These are phyloP conservation scores for Kodamaea hsintzibuensis DNA, from an alignment of 805 yeast species.

Conservation along the genomic window DNA sequence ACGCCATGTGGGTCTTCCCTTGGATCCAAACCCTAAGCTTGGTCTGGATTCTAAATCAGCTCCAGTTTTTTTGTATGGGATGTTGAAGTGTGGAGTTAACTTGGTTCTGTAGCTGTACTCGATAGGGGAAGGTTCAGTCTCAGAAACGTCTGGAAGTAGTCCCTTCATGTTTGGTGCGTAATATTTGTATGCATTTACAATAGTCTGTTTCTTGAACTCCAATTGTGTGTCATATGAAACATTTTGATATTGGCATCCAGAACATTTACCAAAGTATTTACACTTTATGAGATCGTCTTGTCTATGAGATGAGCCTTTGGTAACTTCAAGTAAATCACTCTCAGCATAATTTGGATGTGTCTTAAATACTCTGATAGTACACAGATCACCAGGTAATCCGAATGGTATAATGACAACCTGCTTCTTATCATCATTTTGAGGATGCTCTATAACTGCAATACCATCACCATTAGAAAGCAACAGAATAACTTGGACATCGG, in stretches of 20 bases:
- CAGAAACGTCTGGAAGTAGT: conserved; percentile 58
- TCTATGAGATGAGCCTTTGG: conserved; percentile 31
- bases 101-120: conserved; percentile 83
- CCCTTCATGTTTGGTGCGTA: conserved; percentile 60
- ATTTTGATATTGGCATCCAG: conserved; percentile 93
- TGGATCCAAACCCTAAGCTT: conserved; percentile 84
- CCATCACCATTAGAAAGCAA: conserved; percentile 88
- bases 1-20: conserved; percentile 78
- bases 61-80: conserved; percentile 54
- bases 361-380: conserved; percentile 68
- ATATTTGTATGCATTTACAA: conserved; percentile 76
- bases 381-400: conserved; percentile 83
- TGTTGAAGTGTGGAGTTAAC: conserved; percentile 91
- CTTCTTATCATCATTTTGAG: conserved; percentile 41
- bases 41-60: conserved; percentile 47
- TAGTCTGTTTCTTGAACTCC: conserved; percentile 67
- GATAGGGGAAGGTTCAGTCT: conserved; percentile 75
- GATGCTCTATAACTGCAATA: conserved; percentile 65
- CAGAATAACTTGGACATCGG: conserved; percentile 55
- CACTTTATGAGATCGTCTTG: conserved; percentile 68
- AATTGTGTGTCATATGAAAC: conserved; percentile 74
- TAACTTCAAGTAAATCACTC: conserved; percentile 64
- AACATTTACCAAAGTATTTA: conserved; percentile 86
- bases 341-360: conserved; percentile 76
- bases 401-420: conserved; percentile 84